Percentiles rank a stretch among this genome's conserved stretches.
These are phyloP conservation scores for Blastocladiella emersonii DNA, from an alignment of 371 early-diverging fungal genomes.

Conservation along the genomic window DNA sequence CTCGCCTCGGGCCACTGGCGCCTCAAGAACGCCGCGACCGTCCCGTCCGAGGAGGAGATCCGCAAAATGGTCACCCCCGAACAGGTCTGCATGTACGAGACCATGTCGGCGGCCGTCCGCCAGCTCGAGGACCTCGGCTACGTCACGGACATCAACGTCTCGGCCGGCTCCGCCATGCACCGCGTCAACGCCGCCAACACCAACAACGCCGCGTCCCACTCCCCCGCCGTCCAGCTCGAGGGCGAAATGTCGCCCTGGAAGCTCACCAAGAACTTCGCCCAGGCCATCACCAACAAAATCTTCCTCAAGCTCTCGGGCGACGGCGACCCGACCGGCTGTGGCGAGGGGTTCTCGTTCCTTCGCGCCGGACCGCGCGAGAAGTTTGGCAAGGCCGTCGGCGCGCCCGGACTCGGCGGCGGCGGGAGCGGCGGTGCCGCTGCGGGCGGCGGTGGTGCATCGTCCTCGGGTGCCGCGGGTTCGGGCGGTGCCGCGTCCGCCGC, in stretches of 20 bases:
- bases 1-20: conserved; percentile 90
- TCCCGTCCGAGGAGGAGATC: conserved; percentile 89
- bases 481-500: too few relatives aligned
- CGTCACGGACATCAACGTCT: conserved; percentile 28
- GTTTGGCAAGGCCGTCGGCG: background rate
- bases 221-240: conserved; percentile 70
- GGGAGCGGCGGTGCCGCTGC: too few relatives aligned
- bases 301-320: conserved; percentile 86
- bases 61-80: conserved; percentile 96
- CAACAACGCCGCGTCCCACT: conserved; percentile 35
- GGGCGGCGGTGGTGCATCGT: too few relatives aligned
- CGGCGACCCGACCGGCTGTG: conserved; percentile 43
- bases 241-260: conserved; percentile 95
- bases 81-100: conserved; percentile 86
- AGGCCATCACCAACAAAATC: conserved; percentile 62
- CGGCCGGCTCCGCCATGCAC: conserved; percentile 6
- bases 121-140: conserved; percentile 91
- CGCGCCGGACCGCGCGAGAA: background rate
- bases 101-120: conserved; percentile 92
- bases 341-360: background rate
- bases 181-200: background rate
- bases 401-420: too few relatives aligned
- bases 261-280: conserved; percentile 85
- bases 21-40: conserved; percentile 58
- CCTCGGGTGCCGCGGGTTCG: too few relatives aligned